A percentile compares a stretch with the other conserved stretches of the same genome.
Evolutionary conservation across 75 land plant species (phyloP).

Genomic region (Isoetes taiwanensis): DNA sequence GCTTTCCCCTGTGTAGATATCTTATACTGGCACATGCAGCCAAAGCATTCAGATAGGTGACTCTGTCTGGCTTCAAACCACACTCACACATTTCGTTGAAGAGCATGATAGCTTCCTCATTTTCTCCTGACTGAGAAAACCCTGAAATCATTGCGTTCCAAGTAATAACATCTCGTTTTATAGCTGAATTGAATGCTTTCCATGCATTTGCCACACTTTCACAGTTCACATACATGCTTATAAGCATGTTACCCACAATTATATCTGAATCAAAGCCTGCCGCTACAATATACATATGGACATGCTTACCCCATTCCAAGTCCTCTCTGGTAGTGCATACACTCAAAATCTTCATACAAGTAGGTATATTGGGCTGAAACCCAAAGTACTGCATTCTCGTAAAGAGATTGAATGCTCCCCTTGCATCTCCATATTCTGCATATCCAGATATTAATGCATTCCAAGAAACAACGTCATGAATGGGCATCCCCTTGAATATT

Average conservation of each 20-base stretch:
- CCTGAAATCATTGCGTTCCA: conserved; percentile 17
- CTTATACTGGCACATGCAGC: no score
- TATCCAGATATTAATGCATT: conserved; percentile 48
- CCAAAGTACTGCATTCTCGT: no score
- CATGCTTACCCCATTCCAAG: conserved; percentile 28
- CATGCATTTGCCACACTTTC: conserved; percentile 12
- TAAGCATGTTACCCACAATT: conserved; percentile 14
- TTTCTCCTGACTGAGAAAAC: conserved; percentile 11
- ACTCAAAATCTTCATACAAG: no score
- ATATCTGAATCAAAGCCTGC: background rate
- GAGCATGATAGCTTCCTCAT: conserved; percentile 11
- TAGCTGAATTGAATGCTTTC: background rate
- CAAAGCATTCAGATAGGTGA: conserved; percentile 3
- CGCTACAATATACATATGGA: conserved; percentile 10
- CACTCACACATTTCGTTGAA: conserved; percentile 6
- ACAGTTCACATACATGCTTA: conserved; percentile 11
- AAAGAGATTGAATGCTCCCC: conserved; percentile 29
- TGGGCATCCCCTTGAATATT: conserved; percentile 27
- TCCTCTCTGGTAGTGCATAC: no score
- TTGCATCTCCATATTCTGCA: conserved; percentile 43
- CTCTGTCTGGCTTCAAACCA: conserved; percentile 10
- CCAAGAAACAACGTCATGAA: conserved; percentile 54
- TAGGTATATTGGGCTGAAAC: no score
- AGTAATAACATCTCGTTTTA: background rate
- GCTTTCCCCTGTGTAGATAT: no score